Evolutionary conservation across 2,329 filamentous ascomycete species (phyloP).

Genomic region (Dothideomycetes sp.): DNA sequence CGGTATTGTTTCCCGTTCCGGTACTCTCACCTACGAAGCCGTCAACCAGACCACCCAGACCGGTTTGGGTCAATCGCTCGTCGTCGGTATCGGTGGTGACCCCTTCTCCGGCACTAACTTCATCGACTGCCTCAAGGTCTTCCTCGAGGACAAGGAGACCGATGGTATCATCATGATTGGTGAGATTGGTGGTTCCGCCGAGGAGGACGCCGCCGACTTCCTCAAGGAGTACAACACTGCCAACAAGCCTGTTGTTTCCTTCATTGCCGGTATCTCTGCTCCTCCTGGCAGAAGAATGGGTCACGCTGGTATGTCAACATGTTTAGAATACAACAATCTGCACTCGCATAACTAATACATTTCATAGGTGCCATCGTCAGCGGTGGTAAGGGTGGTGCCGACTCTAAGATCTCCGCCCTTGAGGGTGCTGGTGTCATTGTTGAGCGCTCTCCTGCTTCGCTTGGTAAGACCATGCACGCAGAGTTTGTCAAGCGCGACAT

Average conservation of each 20-base stretch:
- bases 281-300: conserved; percentile 96
- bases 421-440: conserved; percentile 91
- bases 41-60: conserved; percentile 99
- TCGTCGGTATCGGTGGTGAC: conserved; percentile 96
- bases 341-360: conserved; percentile 6
- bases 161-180: conserved; percentile 99
- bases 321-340: conserved; percentile 13
- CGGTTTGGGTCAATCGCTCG: conserved; percentile 93
- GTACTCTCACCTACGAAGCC: conserved; percentile 97
- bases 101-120: conserved; percentile 99
- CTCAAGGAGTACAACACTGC: conserved; percentile 82
- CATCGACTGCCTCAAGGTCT: conserved; percentile 97
- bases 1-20: conserved; percentile 95
- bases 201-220: conserved; percentile 98
- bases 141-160: conserved; percentile 90
- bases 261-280: conserved; percentile 97
- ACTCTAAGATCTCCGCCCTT: conserved; percentile 94
- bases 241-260: conserved; percentile 94
- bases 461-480: conserved; percentile 88
- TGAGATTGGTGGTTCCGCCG: conserved; percentile 93
- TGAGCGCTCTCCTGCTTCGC: conserved; percentile 81
- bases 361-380: conserved; percentile 73
- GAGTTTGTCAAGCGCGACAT: conserved; percentile 96
- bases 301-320: conserved; percentile 79
- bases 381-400: conserved; percentile 93